Evolutionary conservation across 768 basidiomycete species (phyloP).

Genomic region (Mycena latifolia): DNA sequence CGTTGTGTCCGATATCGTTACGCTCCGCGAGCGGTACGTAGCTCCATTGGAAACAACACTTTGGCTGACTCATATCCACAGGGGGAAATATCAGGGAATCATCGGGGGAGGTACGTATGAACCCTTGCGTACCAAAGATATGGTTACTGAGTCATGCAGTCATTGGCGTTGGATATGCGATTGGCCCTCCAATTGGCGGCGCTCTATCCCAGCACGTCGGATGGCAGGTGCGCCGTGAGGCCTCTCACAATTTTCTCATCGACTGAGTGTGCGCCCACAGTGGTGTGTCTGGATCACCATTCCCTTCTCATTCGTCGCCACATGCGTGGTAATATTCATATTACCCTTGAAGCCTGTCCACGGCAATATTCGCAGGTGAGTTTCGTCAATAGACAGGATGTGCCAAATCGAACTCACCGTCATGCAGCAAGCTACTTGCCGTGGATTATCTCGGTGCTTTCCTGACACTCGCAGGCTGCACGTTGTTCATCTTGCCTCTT

Average conservation of each 20-base stretch:
- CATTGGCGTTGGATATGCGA: conserved; percentile 69
- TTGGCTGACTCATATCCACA: conserved; percentile 35
- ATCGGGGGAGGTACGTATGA: conserved; percentile 56
- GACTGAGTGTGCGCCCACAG: conserved; percentile 47
- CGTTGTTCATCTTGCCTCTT: conserved; percentile 75
- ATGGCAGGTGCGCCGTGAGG: conserved; percentile 64
- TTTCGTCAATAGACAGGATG: neutral
- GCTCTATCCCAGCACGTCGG: conserved; percentile 69
- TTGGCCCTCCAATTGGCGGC: conserved; percentile 79
- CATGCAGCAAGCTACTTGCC: conserved; percentile 70
- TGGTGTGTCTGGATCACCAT: conserved; percentile 86
- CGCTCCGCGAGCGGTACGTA: conserved; percentile 69
- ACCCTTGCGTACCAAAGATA: conserved; percentile 35
- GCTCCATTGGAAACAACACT: neutral
- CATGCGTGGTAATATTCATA: conserved; percentile 68
- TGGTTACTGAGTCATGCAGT: conserved; percentile 39
- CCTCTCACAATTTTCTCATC: neutral
- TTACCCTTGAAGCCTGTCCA: conserved; percentile 78
- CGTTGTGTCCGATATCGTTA: conserved; percentile 79
- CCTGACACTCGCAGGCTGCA: conserved; percentile 71
- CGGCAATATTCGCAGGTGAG: conserved; percentile 66
- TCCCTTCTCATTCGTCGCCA: conserved; percentile 66
- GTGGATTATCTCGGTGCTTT: conserved; percentile 74
- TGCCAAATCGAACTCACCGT: neutral
- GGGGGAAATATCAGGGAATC: conserved; percentile 85